Conservation (phyloP, 2,329 filamentous ascomycete genomes). For the Aspergillus nomiae region DNA sequence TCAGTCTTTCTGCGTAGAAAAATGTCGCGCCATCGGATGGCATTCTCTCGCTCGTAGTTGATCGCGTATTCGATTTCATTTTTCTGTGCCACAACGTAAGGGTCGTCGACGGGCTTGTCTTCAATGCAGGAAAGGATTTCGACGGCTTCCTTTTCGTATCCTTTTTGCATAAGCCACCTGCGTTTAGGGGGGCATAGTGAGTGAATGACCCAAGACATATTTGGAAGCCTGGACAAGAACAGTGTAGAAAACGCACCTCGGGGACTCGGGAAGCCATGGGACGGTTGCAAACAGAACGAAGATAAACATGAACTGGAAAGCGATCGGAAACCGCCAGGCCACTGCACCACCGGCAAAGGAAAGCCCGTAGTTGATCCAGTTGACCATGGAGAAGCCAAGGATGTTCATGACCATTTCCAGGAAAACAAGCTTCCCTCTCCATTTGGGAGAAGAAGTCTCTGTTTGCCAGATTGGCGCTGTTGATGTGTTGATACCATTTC, state of each 20-base stretch:
- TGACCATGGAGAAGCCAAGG: constrained; percentile 52
- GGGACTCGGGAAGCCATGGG: constrained; percentile 34
- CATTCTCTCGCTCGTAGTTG: too few species aligned
- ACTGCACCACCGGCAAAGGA: constrained; percentile 47
- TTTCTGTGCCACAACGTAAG: too few species aligned
- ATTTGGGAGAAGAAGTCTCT: constrained; percentile 50
- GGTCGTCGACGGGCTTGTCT: too few species aligned
- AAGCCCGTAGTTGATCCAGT: constrained; percentile 57
- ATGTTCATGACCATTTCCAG: constrained; percentile 56
- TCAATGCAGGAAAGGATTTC: too few species aligned
- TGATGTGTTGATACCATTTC: constrained; percentile 52
- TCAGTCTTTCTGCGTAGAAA: constrained; percentile 28
- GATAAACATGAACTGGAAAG: constrained; percentile 55
- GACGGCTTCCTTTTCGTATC: constrained; percentile 41
- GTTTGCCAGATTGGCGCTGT: constrained; percentile 55
- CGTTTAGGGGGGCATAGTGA: too few species aligned
- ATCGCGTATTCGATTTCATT: too few species aligned
- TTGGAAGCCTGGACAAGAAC: too few species aligned
- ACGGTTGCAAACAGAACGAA: constrained; percentile 48
- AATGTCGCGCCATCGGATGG: too few species aligned
- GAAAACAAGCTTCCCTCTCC: constrained; percentile 50
- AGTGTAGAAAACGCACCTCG: neutral
- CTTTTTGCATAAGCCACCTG: constrained; percentile 46
- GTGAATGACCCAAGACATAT: too few species aligned
- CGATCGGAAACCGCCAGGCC: constrained; percentile 51